Percentiles rank a stretch among this genome's conserved stretches.
phyloP scores from a whole-genome alignment of 768 basidiomycete species.

The Amanita pallidorosea region DNA sequence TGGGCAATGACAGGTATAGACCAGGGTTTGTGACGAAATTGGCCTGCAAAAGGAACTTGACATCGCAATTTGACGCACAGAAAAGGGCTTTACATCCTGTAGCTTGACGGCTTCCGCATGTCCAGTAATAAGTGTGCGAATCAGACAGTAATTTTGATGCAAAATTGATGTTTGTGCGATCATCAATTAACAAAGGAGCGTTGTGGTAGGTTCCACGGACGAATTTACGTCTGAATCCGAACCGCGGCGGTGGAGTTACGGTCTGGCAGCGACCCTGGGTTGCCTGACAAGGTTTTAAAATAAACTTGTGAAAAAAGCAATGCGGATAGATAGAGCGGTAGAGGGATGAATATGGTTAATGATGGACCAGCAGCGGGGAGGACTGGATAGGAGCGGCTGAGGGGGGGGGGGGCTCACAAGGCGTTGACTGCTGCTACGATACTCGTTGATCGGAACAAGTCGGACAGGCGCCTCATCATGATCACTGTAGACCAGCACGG shows the following conservation, averaged over 20 bases:
- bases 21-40: slow-evolving; percentile 3
- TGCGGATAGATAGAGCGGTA: background rate
- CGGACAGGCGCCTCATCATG: slow-evolving; percentile 16
- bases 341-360: background rate
- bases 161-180: background rate
- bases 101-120: slow-evolving; percentile 5
- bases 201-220: slow-evolving; percentile 23
- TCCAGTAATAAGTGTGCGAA: slow-evolving; percentile 4
- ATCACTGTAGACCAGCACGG: background rate
- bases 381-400: background rate
- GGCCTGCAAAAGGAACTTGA: background rate
- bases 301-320: background rate
- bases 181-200: slow-evolving; percentile 4
- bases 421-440: slow-evolving; percentile 9
- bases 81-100: background rate
- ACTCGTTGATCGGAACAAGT: slow-evolving; percentile 26
- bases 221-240: slow-evolving; percentile 19
- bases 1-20: background rate
- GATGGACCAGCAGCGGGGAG: background rate
- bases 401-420: background rate
- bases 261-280: slow-evolving; percentile 4
- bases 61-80: background rate
- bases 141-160: background rate
- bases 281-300: background rate
- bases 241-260: slow-evolving; percentile 25